Evolutionary conservation across 345 rosid genomes (phyloP), one percentile per base, ranked within the genome.

Genomic region (Sisymbrium altissimum): DNA sequence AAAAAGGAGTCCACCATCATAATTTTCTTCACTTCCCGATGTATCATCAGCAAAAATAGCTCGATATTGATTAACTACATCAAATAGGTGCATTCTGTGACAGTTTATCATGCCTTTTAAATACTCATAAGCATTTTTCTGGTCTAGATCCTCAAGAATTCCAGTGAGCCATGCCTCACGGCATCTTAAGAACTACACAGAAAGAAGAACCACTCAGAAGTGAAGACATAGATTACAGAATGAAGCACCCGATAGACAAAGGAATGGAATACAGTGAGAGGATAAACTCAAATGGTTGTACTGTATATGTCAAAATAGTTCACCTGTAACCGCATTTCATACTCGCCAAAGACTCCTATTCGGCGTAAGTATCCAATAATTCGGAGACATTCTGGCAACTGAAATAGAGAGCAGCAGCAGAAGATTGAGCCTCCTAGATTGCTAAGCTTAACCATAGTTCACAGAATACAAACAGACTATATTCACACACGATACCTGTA

Each of bases 81-180:
- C 97, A 71, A 95, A 90, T 63, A 92, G 90, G 84, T 92, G 90
- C 85, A 80, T 88, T 63, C 97, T 85, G 33, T 91, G 97, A 78
- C 92, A 88, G 74, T 84, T 82, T 81, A 86, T 83, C 93, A 87
- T 90, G 77, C 99, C 99, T 82, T 92, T 92, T 70, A 95, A 79
- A 85, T 87, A 92, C 68, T 90, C 97, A 64, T 92, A 95, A 15
- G 96, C 89, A 83, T 84, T 92, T 74, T 81, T 84, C 81, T 89
- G 99, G 80, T 90, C 96, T 67, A 92, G 78, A 86, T 95, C 97
- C 80, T 92, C 98, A 6, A 95, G 93, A 81, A 95, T 87, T 62
- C 97, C 97, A 78, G 93, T 87, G 73, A 95, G 96, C 99, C 99
- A 95, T 46, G 98, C 90, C 80, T 92, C 99, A 50, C 96, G 91